phyloP scores from a whole-genome alignment of 768 basidiomycete species.

The Basidioascus undulatus region DNA sequence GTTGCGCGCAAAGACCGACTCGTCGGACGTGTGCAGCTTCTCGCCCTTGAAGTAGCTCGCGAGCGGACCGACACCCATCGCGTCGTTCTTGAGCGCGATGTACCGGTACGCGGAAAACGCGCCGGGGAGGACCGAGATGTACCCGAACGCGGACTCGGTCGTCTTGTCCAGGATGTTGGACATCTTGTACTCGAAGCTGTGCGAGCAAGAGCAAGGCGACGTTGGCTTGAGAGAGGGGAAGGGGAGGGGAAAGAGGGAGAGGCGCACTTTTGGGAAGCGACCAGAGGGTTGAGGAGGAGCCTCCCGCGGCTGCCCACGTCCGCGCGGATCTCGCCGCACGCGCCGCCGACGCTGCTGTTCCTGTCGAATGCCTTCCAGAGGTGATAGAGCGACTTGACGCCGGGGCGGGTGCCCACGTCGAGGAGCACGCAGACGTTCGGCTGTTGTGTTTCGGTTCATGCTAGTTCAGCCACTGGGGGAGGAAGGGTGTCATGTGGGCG shows the following conservation, averaged over 20 bases:
- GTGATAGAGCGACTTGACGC: constrained; percentile 67
- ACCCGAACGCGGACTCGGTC: constrained; percentile 38
- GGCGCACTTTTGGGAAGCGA: not conserved
- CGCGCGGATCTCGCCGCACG: constrained; percentile 4
- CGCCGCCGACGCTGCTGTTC: constrained; percentile 13
- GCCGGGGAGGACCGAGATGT: constrained; percentile 43
- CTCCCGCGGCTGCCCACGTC: not conserved
- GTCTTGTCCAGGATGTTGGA: constrained; percentile 92
- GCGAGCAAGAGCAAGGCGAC: too few relatives aligned
- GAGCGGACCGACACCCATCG: constrained; percentile 68
- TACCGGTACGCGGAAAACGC: constrained; percentile 54
- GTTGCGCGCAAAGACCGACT: constrained; percentile 18
- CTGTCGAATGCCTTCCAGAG: constrained; percentile 61
- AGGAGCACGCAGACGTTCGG: constrained; percentile 79
- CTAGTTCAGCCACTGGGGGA: constrained; percentile 4
- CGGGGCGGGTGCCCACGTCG: constrained; percentile 82
- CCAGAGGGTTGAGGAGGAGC: not conserved
- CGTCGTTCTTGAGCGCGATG: constrained; percentile 61
- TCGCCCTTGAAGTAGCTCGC: constrained; percentile 89
- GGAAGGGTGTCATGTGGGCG: not conserved
- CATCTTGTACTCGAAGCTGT: constrained; percentile 17
- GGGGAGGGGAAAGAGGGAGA: too few relatives aligned
- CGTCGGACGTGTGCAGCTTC: constrained; percentile 34
- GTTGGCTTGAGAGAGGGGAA: too few relatives aligned
- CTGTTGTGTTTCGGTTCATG: constrained; percentile 19